Base-by-base conservation (phyloP, 1,139 yeast species). In the Suhomyces kunorum region DNA sequence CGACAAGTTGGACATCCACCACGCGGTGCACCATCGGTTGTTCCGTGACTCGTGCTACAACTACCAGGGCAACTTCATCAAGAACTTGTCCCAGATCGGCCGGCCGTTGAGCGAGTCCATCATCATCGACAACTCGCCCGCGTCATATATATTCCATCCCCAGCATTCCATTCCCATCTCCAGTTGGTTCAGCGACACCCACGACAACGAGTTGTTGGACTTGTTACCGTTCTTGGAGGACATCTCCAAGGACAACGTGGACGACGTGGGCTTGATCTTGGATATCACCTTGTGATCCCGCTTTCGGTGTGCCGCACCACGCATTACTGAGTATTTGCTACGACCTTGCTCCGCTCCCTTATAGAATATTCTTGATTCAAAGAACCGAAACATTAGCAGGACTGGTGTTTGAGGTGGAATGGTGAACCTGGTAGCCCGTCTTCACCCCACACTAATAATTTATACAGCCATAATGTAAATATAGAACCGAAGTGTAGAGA, bases 91-190 rank as follows among this genome's bases (percentile, higher is more conserved):
- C 5, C 97, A 88, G 61, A 80, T 92, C 52, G 99, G 99, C 5
- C 76, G 99, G 53, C 96, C 97, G 1, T 71, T 94, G 47, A 68
- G 76, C 45, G 96, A 90, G 50, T 73, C 86, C 33, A 89, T 92
- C 43, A 94, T 92, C 51, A 82, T 92, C 51, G 99, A 92, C 68
- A 92, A 92, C 64, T 89, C 97, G 2, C 98, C 99, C 2, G 96
- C 98, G 6, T 87, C 96, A 11, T 92, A 94, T 63, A 82, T 90
- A 42, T 87, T 92, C 73, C 98, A 92, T 61, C 98, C 98, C 17
- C 95, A 88, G 59, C 97, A 92, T 68, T 95, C 98, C 11, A 85
- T 94, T 30, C 99, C 99, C n/a, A 87, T 92, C 24, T 87, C 96
- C 48, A 83, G 94, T 61, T 92, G 99, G 99, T 92, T 94, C 71